Evolutionary conservation across 257 asterid genomes (phyloP).

Genomic region (Fraxinus americana): DNA sequence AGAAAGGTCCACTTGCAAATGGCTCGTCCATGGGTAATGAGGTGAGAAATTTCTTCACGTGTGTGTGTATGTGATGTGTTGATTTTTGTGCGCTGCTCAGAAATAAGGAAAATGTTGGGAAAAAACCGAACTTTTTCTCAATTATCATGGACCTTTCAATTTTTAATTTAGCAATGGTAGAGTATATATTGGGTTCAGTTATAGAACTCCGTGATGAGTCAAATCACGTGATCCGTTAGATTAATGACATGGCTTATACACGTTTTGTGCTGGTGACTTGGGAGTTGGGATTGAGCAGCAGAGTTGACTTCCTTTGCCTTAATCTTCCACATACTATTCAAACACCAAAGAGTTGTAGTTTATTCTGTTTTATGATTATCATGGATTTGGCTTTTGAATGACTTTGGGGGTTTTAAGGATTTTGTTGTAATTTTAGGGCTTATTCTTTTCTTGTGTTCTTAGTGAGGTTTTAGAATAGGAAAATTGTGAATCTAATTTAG

Average conservation of each 20-base stretch:
- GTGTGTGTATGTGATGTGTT: not conserved
- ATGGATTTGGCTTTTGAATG: not conserved
- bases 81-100: not conserved
- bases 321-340: not conserved
- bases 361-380: not conserved
- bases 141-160: not conserved
- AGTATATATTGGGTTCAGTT: not conserved
- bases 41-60: constrained; percentile 36
- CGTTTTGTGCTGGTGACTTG: not conserved
- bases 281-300: not conserved
- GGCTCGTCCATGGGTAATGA: constrained; percentile 53
- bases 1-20: constrained; percentile 52
- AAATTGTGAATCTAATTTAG: not conserved
- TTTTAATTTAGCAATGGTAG: not conserved
- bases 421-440: not conserved
- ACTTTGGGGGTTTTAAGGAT: not conserved
- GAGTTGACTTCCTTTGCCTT: not conserved
- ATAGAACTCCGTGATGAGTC: not conserved
- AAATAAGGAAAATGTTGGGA: not conserved
- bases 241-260: not conserved
- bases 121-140: not conserved
- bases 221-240: not conserved
- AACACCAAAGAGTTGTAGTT: not conserved
- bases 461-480: no score
- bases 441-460: not conserved